Evolutionary conservation across 2,329 filamentous ascomycete species (phyloP).

Genomic region (Coniella lustricola): DNA sequence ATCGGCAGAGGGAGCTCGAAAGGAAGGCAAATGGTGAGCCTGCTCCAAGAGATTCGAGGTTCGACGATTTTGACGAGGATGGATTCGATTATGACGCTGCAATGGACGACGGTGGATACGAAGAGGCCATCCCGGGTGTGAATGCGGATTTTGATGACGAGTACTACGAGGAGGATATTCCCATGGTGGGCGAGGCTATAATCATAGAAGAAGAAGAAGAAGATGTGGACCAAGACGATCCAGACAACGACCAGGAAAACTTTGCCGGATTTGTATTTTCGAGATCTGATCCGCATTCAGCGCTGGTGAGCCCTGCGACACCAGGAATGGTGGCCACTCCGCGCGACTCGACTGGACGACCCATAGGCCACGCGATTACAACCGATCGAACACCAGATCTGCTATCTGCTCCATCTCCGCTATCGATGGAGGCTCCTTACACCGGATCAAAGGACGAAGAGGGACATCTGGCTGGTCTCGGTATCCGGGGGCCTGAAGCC

Average conservation of each 20-base stretch:
- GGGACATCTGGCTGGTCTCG: conserved; percentile 30
- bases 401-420: conserved; percentile 11
- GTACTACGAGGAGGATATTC: conserved; percentile 23
- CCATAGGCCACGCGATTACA: conserved; percentile 51
- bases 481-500: conserved; percentile 32
- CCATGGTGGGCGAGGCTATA: conserved; percentile 16
- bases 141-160: conserved; percentile 41
- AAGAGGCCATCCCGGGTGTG: conserved; percentile 59
- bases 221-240: conserved; percentile 36
- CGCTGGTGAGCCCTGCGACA: conserved; percentile 42
- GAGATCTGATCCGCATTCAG: conserved; percentile 44
- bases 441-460: conserved; percentile 12
- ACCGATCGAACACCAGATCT: conserved; percentile 34
- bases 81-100: conserved; percentile 55
- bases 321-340: conserved; percentile 44
- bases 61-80: conserved; percentile 57
- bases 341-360: conserved; percentile 45
- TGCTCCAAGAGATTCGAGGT: conserved; percentile 41
- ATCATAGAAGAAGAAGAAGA: conserved; percentile 20
- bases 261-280: conserved; percentile 55
- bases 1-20: conserved; percentile 59
- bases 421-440: conserved; percentile 9
- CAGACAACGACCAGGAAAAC: conserved; percentile 52
- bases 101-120: conserved; percentile 58
- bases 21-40: conserved; percentile 39